phyloP scores from a whole-genome alignment of 2,329 filamentous ascomycete species.

The Xylariaceae sp. region DNA sequence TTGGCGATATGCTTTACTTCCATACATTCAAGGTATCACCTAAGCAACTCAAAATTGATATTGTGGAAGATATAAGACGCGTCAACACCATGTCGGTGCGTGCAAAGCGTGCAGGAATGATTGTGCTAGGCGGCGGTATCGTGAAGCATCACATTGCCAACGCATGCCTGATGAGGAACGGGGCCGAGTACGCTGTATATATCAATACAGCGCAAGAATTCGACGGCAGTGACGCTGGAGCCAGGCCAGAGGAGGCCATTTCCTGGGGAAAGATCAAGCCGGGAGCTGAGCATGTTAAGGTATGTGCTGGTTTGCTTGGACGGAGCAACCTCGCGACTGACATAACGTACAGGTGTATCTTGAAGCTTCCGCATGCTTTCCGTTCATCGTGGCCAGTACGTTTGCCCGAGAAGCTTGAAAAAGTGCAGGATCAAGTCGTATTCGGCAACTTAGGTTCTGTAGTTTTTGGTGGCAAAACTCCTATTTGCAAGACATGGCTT shows the following conservation, averaged over 20 bases:
- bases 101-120: conserved; percentile 87
- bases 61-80: conserved; percentile 86
- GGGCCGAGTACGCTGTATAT: conserved; percentile 93
- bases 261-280: conserved; percentile 98
- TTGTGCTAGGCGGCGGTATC: conserved; percentile 89
- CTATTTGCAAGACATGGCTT: background rate
- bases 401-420: conserved; percentile 51
- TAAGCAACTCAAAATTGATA: conserved; percentile 74
- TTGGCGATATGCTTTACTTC: conserved; percentile 98
- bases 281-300: conserved; percentile 84
- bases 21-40: conserved; percentile 91
- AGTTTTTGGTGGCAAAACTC: background rate
- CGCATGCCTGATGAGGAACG: conserved; percentile 94
- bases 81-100: conserved; percentile 90
- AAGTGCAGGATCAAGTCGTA: background rate
- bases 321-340: background rate
- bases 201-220: conserved; percentile 98
- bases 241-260: conserved; percentile 90
- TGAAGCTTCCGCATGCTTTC: conserved; percentile 60
- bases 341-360: conserved; percentile 50
- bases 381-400: conserved; percentile 61
- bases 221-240: conserved; percentile 93
- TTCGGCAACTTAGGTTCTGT: background rate
- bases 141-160: conserved; percentile 99
- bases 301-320: conserved; percentile 32